A percentile compares a stretch with the other conserved stretches of the same genome.
phyloP scores from a whole-genome alignment of 78 protist species.

The Chrysochromulina parva region DNA sequence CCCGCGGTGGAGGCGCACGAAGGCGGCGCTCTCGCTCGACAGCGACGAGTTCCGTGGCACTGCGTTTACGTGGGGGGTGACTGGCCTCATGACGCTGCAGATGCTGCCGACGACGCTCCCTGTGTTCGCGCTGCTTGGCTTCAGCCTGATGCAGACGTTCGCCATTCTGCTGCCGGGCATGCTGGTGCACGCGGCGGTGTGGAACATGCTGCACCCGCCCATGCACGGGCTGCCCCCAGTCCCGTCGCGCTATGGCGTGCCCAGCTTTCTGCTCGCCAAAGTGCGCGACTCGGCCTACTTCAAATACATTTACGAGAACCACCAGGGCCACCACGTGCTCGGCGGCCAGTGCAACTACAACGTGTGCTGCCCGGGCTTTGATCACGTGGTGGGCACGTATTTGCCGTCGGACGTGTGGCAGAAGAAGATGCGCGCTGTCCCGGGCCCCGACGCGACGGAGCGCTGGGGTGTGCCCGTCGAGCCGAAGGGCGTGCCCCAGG shows the following conservation, averaged over 20 bases:
- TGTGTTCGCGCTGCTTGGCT: background rate
- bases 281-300: background rate
- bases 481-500: constrained; percentile 21
- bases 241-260: background rate
- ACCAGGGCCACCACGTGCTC: constrained; percentile 21
- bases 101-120: background rate
- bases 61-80: background rate
- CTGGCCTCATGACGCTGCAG: background rate
- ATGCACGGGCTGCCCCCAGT: background rate
- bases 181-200: background rate
- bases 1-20: background rate
- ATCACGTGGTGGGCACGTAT: constrained; percentile 2
- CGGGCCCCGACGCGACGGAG: background rate
- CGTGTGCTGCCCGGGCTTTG: background rate
- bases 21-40: background rate
- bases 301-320: constrained; percentile 8
- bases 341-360: constrained; percentile 26
- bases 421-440: background rate
- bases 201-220: constrained; percentile 29
- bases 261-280: background rate
- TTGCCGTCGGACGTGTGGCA: background rate
- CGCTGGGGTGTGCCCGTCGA: background rate
- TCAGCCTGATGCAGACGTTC: background rate
- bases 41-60: background rate
- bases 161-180: background rate